These are phyloP conservation scores for Verticillium tricorpus DNA, from an alignment of 2,329 filamentous ascomycete genomes.

Conservation along the genomic window DNA sequence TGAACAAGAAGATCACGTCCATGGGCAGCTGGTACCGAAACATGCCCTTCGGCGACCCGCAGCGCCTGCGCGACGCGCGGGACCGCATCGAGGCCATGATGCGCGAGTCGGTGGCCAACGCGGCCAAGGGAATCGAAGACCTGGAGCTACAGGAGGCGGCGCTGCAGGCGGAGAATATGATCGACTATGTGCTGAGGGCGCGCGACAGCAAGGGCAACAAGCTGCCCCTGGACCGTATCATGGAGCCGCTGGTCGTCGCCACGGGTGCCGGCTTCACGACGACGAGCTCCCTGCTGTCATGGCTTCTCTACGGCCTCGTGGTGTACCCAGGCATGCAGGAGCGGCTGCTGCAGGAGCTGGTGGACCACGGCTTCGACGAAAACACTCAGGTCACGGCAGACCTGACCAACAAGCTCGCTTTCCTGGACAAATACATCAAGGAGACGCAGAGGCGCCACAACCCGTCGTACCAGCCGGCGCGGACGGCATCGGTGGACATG, in stretches of 20 bases:
- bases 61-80: slow-evolving; percentile 30
- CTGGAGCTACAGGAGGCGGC: slow-evolving; percentile 44
- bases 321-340: slow-evolving; percentile 52
- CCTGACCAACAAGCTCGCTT: slow-evolving; percentile 40
- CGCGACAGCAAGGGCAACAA: slow-evolving; percentile 50
- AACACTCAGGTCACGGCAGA: slow-evolving; percentile 42
- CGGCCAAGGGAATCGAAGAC: slow-evolving; percentile 31
- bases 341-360: slow-evolving; percentile 51
- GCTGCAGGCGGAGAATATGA: slow-evolving; percentile 38
- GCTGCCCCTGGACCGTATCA: slow-evolving; percentile 38
- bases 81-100: slow-evolving; percentile 30
- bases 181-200: slow-evolving; percentile 49
- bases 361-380: slow-evolving; percentile 41
- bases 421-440: slow-evolving; percentile 55
- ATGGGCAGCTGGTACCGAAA: slow-evolving; percentile 51
- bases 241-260: slow-evolving; percentile 40
- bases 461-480: slow-evolving; percentile 56
- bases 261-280: slow-evolving; percentile 58
- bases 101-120: slow-evolving; percentile 30
- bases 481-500: slow-evolving; percentile 50
- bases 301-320: slow-evolving; percentile 50
- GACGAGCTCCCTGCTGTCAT: slow-evolving; percentile 53
- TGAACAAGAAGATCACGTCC: slow-evolving; percentile 56
- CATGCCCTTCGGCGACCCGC: slow-evolving; percentile 54
- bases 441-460: slow-evolving; percentile 57